Base-by-base conservation (phyloP, 2,329 filamentous ascomycete species). In the Fonsecaea monophora region DNA sequence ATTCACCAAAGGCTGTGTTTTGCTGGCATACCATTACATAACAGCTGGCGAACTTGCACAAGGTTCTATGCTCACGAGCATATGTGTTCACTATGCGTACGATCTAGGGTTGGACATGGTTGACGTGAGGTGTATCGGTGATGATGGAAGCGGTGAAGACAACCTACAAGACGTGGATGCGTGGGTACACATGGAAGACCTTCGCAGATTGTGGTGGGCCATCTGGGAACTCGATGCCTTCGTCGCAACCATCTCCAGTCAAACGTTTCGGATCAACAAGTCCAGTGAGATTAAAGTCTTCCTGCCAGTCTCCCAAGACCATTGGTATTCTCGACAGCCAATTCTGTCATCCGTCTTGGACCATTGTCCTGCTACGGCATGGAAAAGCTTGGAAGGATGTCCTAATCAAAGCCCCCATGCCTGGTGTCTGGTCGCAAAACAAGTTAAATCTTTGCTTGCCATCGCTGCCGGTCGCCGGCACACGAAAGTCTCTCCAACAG, bases 71-170 rank as follows among this genome's bases (percentile, higher is more conserved):
- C 97, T 98, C 68, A 91, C 95, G 66, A 94, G 94, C 9, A 93
- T 97, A 53, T 94, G 94, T 6, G 90, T 96, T 63, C 89, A 94
- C 37, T 80, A 97, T 59, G 94, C 92, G 6, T 90, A 97, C 25
- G 94, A 97, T 76, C 84, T 97, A 2, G 94, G 94, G 7, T 82
- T 97, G 34, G 93, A 97, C 77, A 92, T 94, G 72, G 94, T 97
- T 77, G 94, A 97, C 72, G 92, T 59, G 3, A 21, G 21, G 21
- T 21, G 21, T 21, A 21, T 21, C 21, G 21, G 21, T 21, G 58
- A 62, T 10, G 18, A 38, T 40, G 6, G 38, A 13, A 21, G 37
- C 38, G 18, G 35, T 18, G 32, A 55, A 8, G 38, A 32, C 34
- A 10, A 21, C 5, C 7, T 21, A 10, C 37, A 37, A 30, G 53